Conservation (phyloP, 2,329 filamentous ascomycete genomes). For the Alternaria panax region DNA sequence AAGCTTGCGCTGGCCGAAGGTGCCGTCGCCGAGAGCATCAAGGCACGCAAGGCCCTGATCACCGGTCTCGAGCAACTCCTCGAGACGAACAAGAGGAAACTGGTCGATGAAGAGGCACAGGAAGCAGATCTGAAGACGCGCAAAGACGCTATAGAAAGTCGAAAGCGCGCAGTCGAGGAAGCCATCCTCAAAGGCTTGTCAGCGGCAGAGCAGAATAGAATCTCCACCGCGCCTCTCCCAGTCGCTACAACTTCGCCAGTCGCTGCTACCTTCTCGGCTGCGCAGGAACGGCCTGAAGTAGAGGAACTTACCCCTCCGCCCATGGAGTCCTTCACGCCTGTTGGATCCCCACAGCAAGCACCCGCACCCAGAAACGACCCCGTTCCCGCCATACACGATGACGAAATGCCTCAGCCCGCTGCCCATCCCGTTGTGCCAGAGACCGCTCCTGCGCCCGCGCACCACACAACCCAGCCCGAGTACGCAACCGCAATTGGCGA, state of each 20-base stretch:
- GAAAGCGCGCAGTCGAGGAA: slow-evolving; percentile 88
- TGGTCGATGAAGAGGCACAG: slow-evolving; percentile 73
- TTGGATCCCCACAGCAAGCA: slow-evolving; percentile 54
- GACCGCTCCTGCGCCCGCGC: slow-evolving; percentile 31
- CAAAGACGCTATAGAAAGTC: slow-evolving; percentile 75
- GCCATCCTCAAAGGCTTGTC: slow-evolving; percentile 86
- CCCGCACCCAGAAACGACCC: slow-evolving; percentile 17
- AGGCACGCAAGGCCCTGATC: slow-evolving; percentile 80
- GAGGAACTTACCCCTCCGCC: slow-evolving; percentile 87
- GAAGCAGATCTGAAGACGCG: slow-evolving; percentile 70
- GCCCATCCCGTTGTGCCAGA: slow-evolving; percentile 37
- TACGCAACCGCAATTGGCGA: slow-evolving; percentile 36
- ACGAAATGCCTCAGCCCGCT: slow-evolving; percentile 37
- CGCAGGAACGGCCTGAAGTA: slow-evolving; percentile 76
- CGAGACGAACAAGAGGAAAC: slow-evolving; percentile 71
- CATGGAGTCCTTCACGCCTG: slow-evolving; percentile 63
- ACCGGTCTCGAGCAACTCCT: slow-evolving; percentile 83
- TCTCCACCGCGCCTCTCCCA: slow-evolving; percentile 50
- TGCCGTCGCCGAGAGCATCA: slow-evolving; percentile 87
- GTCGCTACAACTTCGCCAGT: slow-evolving; percentile 27
- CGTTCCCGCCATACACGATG: slow-evolving; percentile 36
- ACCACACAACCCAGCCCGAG: slow-evolving; percentile 25
- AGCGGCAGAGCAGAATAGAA: slow-evolving; percentile 62
- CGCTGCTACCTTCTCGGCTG: slow-evolving; percentile 20
- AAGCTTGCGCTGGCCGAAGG: slow-evolving; percentile 86